phyloP scores from a whole-genome alignment of 225 moss, liverwort and hornwort species.

The Rhytidiadelphus loreus region DNA sequence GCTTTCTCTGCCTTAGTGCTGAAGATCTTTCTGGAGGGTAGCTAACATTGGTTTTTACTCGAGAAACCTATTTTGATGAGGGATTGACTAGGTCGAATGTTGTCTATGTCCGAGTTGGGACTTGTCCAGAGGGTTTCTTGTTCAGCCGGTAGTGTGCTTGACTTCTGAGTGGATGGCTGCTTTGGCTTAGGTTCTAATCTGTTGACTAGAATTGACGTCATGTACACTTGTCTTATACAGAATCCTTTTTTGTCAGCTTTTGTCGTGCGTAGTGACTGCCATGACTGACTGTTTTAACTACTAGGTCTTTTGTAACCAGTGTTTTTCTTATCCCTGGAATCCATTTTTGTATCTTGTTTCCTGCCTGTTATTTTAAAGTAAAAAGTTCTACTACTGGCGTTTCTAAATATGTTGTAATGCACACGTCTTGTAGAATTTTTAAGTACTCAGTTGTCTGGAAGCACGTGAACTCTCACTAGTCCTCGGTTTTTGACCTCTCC shows the following conservation, averaged over 20 bases:
- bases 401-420: neutral
- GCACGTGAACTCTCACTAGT: neutral
- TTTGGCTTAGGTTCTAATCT: conserved; percentile 33
- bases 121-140: conserved; percentile 13
- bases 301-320: neutral
- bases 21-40: conserved; percentile 31
- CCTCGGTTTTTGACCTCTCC: neutral
- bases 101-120: conserved; percentile 15
- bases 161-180: conserved; percentile 31
- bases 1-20: conserved; percentile 33
- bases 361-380: neutral
- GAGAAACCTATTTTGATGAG: neutral
- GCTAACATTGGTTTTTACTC: conserved; percentile 19
- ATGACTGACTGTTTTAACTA: neutral
- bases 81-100: conserved; percentile 15
- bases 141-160: conserved; percentile 21
- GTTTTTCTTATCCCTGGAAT: neutral
- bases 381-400: neutral
- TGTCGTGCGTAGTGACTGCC: neutral
- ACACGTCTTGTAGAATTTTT: neutral
- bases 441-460: neutral
- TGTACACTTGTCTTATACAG: conserved; percentile 49
- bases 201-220: conserved; percentile 36
- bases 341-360: neutral
- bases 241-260: conserved; percentile 2